Conservation (phyloP, 208 protist genomes). For the Acanthamoeba lenticulata region DNA sequence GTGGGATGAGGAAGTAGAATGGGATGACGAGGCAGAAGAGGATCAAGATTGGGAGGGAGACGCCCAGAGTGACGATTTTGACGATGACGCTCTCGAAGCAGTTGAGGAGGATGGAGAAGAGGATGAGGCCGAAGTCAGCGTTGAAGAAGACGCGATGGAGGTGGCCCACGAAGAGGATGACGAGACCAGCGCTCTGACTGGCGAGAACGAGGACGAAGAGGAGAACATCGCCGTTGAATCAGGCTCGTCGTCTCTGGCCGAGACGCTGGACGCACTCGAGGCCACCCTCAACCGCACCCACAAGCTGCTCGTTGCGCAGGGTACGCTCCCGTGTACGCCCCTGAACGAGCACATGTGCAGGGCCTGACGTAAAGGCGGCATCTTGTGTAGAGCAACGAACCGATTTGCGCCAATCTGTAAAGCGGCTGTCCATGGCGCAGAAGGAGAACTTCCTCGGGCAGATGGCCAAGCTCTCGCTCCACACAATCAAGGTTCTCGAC, state of each 20-base stretch:
- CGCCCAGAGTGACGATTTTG: not conserved
- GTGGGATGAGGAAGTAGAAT: not conserved
- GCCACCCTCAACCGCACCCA: not conserved
- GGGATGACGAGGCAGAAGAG: not conserved
- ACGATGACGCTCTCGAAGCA: not conserved
- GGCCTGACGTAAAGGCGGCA: too few relatives aligned
- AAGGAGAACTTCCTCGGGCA: conserved; percentile 31
- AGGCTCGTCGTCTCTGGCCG: not conserved
- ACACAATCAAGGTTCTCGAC: conserved; percentile 47
- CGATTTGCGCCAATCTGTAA: not conserved
- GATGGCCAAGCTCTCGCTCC: conserved; percentile 48
- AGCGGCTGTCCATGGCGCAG: not conserved
- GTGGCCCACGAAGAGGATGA: not conserved
- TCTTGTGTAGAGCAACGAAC: not conserved
- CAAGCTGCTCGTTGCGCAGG: not conserved
- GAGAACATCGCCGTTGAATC: not conserved
- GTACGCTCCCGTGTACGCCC: not conserved
- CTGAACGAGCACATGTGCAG: not conserved
- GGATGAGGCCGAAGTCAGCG: not conserved
- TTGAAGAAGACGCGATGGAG: not conserved
- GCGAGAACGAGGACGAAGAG: not conserved
- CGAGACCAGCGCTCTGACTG: not conserved
- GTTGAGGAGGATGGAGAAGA: not conserved
- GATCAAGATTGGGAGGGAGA: not conserved
- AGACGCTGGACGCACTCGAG: not conserved